A percentile compares a stretch with the other conserved stretches of the same genome.
Evolutionary conservation across 345 rosid species (phyloP).

Genomic region (Citrus medica): DNA sequence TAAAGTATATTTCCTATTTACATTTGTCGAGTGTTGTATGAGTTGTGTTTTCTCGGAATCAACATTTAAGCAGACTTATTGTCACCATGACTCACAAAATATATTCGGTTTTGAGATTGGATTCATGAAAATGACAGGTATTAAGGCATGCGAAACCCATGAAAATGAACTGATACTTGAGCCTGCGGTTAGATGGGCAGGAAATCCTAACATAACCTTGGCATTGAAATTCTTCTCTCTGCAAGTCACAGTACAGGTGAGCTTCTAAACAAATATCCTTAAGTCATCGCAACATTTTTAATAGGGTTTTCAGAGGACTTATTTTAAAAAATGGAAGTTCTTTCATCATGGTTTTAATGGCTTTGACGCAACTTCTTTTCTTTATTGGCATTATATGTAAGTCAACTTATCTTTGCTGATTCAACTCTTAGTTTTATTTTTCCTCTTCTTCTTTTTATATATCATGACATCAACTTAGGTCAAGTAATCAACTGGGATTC

Average conservation of each 20-base stretch:
- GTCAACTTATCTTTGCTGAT: not conserved
- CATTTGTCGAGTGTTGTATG: not conserved
- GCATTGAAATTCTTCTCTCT: slow-evolving; percentile 29
- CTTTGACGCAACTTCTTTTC: not conserved
- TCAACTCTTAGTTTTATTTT: not conserved
- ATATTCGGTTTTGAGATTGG: not conserved
- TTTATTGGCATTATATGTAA: not conserved
- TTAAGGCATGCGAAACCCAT: slow-evolving; percentile 40
- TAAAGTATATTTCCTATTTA: not conserved
- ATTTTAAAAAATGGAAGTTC: not conserved
- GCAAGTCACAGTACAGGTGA: slow-evolving; percentile 40
- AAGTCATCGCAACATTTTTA: not conserved
- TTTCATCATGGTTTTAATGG: not conserved
- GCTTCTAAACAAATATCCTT: not conserved
- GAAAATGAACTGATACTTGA: slow-evolving; percentile 45
- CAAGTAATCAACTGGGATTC: not conserved
- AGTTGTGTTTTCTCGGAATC: not conserved
- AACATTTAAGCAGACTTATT: not conserved
- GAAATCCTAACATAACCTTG: slow-evolving; percentile 47
- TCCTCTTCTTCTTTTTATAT: no score
- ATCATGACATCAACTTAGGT: not conserved
- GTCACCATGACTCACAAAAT: not conserved
- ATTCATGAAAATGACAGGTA: slow-evolving; percentile 26
- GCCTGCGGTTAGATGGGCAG: slow-evolving; percentile 45
- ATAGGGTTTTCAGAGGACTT: not conserved